Evolutionary conservation across 129 eudicot genomes (phyloP).

Genomic region (Dittrichia graveolens): DNA sequence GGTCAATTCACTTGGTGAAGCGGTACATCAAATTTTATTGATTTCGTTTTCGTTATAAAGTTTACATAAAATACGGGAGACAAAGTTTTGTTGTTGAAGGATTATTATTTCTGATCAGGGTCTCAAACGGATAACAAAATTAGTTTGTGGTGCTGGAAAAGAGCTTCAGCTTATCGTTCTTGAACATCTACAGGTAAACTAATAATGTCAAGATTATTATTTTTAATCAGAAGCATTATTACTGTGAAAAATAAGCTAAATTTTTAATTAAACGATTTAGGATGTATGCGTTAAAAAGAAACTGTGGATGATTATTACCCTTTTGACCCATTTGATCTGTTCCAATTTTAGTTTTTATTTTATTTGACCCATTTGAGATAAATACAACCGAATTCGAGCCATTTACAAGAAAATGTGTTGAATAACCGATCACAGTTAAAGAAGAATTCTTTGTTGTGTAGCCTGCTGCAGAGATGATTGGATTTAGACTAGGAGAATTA

Average conservation of each 20-base stretch:
- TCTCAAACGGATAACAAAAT: slow-evolving; percentile 82
- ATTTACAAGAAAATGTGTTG: not conserved
- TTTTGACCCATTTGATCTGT: not conserved
- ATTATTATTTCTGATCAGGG: slow-evolving; percentile 62
- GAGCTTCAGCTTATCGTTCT: slow-evolving; percentile 88
- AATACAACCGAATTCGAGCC: not conserved
- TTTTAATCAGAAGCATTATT: not conserved
- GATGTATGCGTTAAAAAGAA: not conserved
- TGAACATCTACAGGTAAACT: slow-evolving; percentile 84
- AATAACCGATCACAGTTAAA: not conserved
- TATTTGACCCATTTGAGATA: slow-evolving; percentile 3
- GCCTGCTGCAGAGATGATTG: slow-evolving; percentile 99
- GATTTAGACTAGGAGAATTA: slow-evolving; percentile 89
- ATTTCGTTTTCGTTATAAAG: slow-evolving; percentile 8
- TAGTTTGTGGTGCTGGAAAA: slow-evolving; percentile 81
- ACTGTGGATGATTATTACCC: not conserved
- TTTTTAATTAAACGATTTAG: not conserved
- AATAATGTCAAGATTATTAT: not conserved
- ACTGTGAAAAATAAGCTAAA: not conserved
- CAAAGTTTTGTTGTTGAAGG: slow-evolving; percentile 10
- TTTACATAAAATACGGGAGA: slow-evolving; percentile 5
- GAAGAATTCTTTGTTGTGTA: slow-evolving; percentile 33
- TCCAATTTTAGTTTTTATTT: not conserved
- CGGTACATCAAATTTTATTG: slow-evolving; percentile 49
- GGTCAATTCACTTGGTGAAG: slow-evolving; percentile 89